Evolutionary conservation across 2,329 filamentous ascomycete genomes (phyloP).

Genomic region (Venturia asperata): DNA sequence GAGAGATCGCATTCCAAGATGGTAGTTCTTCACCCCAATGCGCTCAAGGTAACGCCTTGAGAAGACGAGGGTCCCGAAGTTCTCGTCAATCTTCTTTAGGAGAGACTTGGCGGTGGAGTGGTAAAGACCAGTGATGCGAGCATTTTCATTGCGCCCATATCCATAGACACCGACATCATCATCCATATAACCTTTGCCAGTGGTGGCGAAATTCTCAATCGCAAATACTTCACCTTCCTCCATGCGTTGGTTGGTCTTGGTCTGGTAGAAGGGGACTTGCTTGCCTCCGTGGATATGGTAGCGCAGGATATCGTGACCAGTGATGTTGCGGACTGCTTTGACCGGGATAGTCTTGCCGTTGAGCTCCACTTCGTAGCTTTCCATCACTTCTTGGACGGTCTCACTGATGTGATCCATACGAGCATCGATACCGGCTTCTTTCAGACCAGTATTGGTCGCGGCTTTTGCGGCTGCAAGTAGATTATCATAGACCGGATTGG

Average conservation of each 20-base stretch:
- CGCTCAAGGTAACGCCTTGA: constrained; percentile 86
- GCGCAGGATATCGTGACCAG: constrained; percentile 81
- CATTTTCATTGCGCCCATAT: constrained; percentile 31
- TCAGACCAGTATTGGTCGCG: constrained; percentile 68
- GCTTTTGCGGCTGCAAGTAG: constrained; percentile 60
- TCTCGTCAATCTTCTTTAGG: constrained; percentile 86
- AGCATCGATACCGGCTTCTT: constrained; percentile 84
- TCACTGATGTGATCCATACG: constrained; percentile 79
- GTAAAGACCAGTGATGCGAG: constrained; percentile 33
- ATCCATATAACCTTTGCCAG: constrained; percentile 77
- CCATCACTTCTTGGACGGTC: constrained; percentile 84
- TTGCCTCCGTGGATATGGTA: constrained; percentile 90
- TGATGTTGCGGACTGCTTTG: constrained; percentile 80
- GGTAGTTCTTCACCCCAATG: constrained; percentile 85
- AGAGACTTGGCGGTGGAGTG: constrained; percentile 69
- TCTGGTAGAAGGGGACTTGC: constrained; percentile 89
- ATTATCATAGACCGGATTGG: constrained; percentile 62
- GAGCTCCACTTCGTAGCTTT: constrained; percentile 83
- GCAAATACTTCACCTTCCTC: constrained; percentile 96
- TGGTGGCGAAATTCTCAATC: constrained; percentile 93
- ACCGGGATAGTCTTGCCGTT: constrained; percentile 70
- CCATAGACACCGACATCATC: constrained; percentile 60
- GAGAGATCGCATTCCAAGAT: constrained; percentile 58
- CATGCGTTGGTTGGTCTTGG: constrained; percentile 85
- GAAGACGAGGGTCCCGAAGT: constrained; percentile 88